These are phyloP conservation scores for Mycosphaerelloides madeirae DNA, from an alignment of 2,329 filamentous ascomycete genomes.

Conservation along the genomic window DNA sequence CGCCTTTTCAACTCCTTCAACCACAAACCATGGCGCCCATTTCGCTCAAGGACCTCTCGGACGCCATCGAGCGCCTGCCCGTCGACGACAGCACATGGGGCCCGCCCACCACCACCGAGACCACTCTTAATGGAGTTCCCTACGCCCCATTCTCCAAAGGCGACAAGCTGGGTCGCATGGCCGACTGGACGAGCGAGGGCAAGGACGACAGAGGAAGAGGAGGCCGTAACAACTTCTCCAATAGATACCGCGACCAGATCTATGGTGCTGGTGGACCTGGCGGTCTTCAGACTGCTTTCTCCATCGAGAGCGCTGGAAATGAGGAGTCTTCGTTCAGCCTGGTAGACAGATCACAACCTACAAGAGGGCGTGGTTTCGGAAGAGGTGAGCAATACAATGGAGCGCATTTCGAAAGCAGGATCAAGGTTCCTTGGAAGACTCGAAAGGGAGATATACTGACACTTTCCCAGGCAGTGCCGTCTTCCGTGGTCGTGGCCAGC, in stretches of 20 bases:
- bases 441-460: no score
- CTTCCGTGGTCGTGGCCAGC: conserved; percentile 65
- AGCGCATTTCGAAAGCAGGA: no score
- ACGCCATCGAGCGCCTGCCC: conserved; percentile 46
- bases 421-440: no score
- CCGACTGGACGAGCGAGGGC: conserved; percentile 90
- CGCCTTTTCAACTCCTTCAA: neutral
- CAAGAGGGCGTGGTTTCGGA: conserved; percentile 74
- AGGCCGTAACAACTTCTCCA: conserved; percentile 82
- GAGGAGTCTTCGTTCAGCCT: conserved; percentile 98
- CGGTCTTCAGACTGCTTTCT: conserved; percentile 70
- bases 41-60: conserved; percentile 44
- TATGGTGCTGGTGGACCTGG: conserved; percentile 77
- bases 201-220: conserved; percentile 70
- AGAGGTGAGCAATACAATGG: no score
- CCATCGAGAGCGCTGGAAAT: conserved; percentile 75
- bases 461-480: conserved; percentile 87
- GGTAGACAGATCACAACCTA: conserved; percentile 87
- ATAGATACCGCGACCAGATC: conserved; percentile 91
- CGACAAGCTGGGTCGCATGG: conserved; percentile 98
- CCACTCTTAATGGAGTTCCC: conserved; percentile 87
- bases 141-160: conserved; percentile 98
- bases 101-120: conserved; percentile 74
- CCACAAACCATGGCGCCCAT: conserved; percentile 25
- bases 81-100: conserved; percentile 62